Evolutionary conservation across 306 rosid genomes (phyloP), one percentile per base, ranked within the genome.

Genomic region (Glycyrrhiza uralensis): DNA sequence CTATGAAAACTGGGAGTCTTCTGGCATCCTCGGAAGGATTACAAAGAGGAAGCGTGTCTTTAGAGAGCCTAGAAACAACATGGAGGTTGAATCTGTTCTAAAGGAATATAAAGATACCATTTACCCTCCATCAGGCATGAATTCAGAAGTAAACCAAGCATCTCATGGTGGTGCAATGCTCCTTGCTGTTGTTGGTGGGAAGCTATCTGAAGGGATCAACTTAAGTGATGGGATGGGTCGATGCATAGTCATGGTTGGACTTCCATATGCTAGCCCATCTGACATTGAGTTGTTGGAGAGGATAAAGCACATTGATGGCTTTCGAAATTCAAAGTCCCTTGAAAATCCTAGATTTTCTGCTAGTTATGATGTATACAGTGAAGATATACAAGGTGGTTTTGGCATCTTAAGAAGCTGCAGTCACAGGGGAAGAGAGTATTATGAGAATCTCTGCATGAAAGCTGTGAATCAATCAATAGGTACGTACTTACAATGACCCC

Each of bases 401-500:
- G 85, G 76, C 72, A 81, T 91, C 72, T 81, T 94, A 75, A 84
- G 90, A 86, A 86, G 90, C 81, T 87, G 97, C 88, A 87, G 74
- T 59, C 80, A 49, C 77, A 85, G 92, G 87, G 98, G 97, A 65
- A 93, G 81, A 85, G 92, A 91, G 44, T 89, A 94, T 66, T 94
- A 94, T 24, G 96, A 94, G 77, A 94, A 94, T 82, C 94, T 94
- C 64, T 94, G 98, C 96, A 91, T 94, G 97, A 94, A 94, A 76
- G 96, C 98, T 41, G 96, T 94, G 57, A 94, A 94, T 86, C 97
- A 94, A 83, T 91, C 98, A 71, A 94, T 94, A 46, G 97, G 97
- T 94, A 52, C 33, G 90, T 80, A 62, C 73, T 68, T 58, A 47
- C 65, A 57, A n/a, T 55, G 41, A 55, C n/a, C 50, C 9, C 30